Evolutionary conservation across 495 filamentous ascomycete genomes (phyloP).

Genomic region (Daldinia bambusicola): DNA sequence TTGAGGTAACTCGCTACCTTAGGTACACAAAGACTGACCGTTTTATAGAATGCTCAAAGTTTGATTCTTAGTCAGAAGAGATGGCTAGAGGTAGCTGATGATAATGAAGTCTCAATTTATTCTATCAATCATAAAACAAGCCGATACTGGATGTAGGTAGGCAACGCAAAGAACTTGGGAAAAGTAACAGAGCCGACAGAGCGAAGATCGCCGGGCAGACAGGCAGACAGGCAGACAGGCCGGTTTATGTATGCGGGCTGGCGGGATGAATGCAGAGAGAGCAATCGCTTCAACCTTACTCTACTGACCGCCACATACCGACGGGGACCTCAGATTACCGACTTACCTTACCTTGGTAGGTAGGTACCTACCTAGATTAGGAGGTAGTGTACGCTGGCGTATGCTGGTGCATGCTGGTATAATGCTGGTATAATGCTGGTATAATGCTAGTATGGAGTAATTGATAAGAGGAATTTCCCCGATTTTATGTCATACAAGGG

Average conservation of each 20-base stretch:
- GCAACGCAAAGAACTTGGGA: not conserved
- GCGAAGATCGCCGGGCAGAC: not conserved
- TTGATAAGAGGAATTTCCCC: constrained; percentile 27
- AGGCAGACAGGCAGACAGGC: not conserved
- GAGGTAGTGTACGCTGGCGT: too few species aligned
- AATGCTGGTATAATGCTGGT: too few species aligned
- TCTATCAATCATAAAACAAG: not conserved
- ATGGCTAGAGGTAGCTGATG: too few species aligned
- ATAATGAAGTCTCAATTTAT: not conserved
- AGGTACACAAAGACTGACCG: too few species aligned
- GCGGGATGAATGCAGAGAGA: not conserved
- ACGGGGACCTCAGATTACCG: not conserved
- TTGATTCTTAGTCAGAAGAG: too few species aligned
- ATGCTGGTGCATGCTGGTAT: too few species aligned
- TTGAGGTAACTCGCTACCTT: too few species aligned
- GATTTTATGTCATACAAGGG: constrained; percentile 43
- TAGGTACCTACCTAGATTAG: too few species aligned
- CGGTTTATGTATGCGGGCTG: constrained; percentile 27
- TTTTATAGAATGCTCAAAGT: too few species aligned
- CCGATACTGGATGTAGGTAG: not conserved
- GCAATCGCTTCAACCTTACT: too few species aligned
- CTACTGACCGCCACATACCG: constrained; percentile 32
- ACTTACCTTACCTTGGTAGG: too few species aligned
- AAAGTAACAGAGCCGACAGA: not conserved
- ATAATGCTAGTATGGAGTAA: too few species aligned